phyloP scores from a whole-genome alignment of 768 basidiomycete genomes.

The Auricularia sp. region DNA sequence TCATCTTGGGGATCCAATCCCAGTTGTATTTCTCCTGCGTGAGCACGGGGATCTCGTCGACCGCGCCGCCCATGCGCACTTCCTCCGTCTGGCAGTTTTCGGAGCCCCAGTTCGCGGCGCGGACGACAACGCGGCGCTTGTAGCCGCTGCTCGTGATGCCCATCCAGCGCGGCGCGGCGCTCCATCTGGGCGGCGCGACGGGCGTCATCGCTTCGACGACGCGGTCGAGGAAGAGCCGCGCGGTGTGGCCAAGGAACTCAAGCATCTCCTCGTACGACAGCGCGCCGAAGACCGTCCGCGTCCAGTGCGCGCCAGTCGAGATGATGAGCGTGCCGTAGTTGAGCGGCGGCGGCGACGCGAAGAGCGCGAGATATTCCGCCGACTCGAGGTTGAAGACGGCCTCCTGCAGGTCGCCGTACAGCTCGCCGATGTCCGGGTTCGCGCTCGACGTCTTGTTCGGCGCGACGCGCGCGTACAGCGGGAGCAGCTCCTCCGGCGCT shows the following conservation, averaged over 20 bases:
- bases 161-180: conserved; percentile 13
- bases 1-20: conserved; percentile 49
- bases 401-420: conserved; percentile 22
- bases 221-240: conserved; percentile 42
- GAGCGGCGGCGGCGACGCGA: conserved; percentile 38
- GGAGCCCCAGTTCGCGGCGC: conserved; percentile 57
- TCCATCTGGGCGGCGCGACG: conserved; percentile 12
- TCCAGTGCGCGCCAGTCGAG: conserved; percentile 65
- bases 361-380: conserved; percentile 41
- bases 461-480: conserved; percentile 29
- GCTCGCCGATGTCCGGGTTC: background rate
- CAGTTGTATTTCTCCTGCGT: conserved; percentile 53
- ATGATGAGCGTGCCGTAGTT: conserved; percentile 55
- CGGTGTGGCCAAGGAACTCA: conserved; percentile 48
- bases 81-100: conserved; percentile 48
- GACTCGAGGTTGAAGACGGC: conserved; percentile 43
- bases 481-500: conserved; percentile 36
- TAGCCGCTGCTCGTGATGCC: background rate
- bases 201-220: conserved; percentile 38
- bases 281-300: conserved; percentile 41
- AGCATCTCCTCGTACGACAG: conserved; percentile 47
- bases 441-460: conserved; percentile 5
- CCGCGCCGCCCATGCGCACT: conserved; percentile 32
- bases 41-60: conserved; percentile 29
- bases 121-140: conserved; percentile 38